Evolutionary conservation across 2,329 filamentous ascomycete species (phyloP), one percentile per base, ranked within the genome.

Genomic region (Teratosphaeria epicoccoides): DNA sequence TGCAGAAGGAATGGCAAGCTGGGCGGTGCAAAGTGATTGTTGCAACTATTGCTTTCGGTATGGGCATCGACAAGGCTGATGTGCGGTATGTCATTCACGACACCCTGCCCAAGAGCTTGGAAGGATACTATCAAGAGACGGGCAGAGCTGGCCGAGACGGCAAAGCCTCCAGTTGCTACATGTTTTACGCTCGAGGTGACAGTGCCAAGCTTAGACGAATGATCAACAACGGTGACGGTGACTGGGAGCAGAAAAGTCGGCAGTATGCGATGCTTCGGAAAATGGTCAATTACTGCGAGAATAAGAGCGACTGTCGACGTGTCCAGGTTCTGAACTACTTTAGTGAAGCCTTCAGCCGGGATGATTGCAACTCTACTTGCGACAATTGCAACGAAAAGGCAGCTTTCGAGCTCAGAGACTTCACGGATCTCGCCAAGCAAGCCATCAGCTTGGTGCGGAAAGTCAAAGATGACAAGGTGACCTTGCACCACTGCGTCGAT

Each of bases 21-120:
- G 88, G 89, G 5, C 72, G 75, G 49, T 80, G 84, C 62, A 86
- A 95, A 59, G 87, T 98, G 28, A 94, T 98, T 43, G 93, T 98
- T 47, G 94, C 93, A 20, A 98, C 93, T 0, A 97, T 98, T 67
- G 93, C 93, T 23, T 98, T 98, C 66, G 93, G 93, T 6, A 98
- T 98, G 93, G 93, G 93, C n/a, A 98, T 98, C 58, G 93, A 98
- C 73, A 98, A 98, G 68, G 81, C 90, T 0, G 86, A 98, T 66
- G 93, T 98, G 46, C 86, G 93, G 24, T 98, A 95, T 66, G 93
- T 98, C 28, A 88, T 98, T 40, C 94, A 98, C 65, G 85, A 95
- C 62, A 87, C 83, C 43, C 76, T 98, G 5, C 93, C 93, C 1
- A 97, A 98, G 70, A 96, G 88, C 61, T 73, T 98, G 50, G 93